phyloP scores from a whole-genome alignment of 179 eudicot species.

The Sideroxylon spinosum region DNA sequence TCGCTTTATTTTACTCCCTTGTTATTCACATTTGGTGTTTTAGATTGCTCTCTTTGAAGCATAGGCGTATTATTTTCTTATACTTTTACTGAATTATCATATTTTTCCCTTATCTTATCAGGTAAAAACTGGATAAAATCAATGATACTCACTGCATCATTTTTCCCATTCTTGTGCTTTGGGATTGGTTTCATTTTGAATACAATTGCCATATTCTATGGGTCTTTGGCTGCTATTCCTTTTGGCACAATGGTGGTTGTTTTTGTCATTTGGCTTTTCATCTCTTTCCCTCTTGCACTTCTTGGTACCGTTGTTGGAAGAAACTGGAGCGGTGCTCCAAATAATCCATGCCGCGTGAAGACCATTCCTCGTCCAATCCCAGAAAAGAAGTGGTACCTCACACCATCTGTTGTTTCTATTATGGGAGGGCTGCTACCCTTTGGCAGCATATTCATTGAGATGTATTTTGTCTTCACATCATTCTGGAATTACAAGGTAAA shows the following conservation, averaged over 20 bases:
- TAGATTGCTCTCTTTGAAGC: neutral
- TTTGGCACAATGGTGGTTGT: slow-evolving; percentile 89
- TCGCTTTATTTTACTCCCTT: neutral
- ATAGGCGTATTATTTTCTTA: neutral
- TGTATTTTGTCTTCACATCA: slow-evolving; percentile 92
- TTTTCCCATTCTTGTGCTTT: slow-evolving; percentile 90
- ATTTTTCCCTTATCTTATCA: slow-evolving; percentile 24
- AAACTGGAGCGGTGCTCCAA: slow-evolving; percentile 84
- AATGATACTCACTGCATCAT: slow-evolving; percentile 83
- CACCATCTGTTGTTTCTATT: slow-evolving; percentile 70
- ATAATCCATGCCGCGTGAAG: slow-evolving; percentile 96
- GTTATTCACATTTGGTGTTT: neutral
- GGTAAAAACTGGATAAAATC: slow-evolving; percentile 90
- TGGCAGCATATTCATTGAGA: slow-evolving; percentile 88
- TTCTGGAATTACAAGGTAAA: slow-evolving; percentile 92
- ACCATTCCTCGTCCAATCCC: slow-evolving; percentile 96
- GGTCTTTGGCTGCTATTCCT: slow-evolving; percentile 91
- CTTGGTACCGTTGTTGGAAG: slow-evolving; percentile 92
- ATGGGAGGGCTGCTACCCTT: slow-evolving; percentile 94
- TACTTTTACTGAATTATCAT: neutral
- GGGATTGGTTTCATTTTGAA: slow-evolving; percentile 80
- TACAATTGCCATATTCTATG: slow-evolving; percentile 83
- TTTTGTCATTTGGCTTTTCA: slow-evolving; percentile 87
- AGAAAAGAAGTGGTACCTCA: slow-evolving; percentile 91
- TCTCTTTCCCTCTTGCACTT: slow-evolving; percentile 90